phyloP scores from a whole-genome alignment of 2,329 filamentous ascomycete genomes.

The Claviceps digitariae region DNA sequence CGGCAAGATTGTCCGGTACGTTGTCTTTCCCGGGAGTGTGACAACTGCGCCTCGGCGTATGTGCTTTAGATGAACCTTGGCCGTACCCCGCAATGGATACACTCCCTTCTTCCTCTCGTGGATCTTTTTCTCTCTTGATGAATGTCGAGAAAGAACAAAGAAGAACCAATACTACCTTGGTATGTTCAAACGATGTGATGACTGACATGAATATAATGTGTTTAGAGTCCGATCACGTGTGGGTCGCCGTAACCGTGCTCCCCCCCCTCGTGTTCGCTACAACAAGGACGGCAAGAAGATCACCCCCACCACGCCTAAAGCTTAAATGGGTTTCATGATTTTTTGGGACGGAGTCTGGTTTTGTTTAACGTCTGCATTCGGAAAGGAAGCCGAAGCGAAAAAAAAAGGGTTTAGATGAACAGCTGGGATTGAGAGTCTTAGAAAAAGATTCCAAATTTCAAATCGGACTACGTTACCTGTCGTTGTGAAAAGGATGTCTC shows the following conservation, averaged over 20 bases:
- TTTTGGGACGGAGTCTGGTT: constrained; percentile 23
- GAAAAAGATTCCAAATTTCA: constrained; percentile 9
- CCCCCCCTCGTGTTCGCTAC: constrained; percentile 93
- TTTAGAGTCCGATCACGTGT: constrained; percentile 89
- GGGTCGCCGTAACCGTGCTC: constrained; percentile 97
- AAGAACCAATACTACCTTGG: constrained; percentile 6
- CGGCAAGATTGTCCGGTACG: constrained; percentile 99
- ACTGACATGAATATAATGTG: constrained; percentile 13
- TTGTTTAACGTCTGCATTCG: constrained; percentile 23
- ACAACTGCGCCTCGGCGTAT: constrained; percentile 41
- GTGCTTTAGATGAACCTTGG: constrained; percentile 49
- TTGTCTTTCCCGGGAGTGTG: constrained; percentile 42
- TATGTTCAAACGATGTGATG: constrained; percentile 14
- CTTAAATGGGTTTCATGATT: constrained; percentile 19
- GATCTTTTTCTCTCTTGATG: neutral
- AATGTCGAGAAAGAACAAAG: neutral
- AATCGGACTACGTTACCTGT: constrained; percentile 13
- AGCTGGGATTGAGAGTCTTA: constrained; percentile 18
- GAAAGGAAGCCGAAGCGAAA: constrained; percentile 12
- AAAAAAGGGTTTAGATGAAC: constrained; percentile 22
- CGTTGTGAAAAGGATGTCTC: constrained; percentile 3
- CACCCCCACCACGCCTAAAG: constrained; percentile 51
- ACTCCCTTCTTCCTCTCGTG: constrained; percentile 13
- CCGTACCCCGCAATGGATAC: constrained; percentile 27
- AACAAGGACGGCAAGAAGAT: constrained; percentile 99